A percentile compares a stretch with the other conserved stretches of the same genome.
Evolutionary conservation across 768 basidiomycete genomes (phyloP).

Genomic region (Amanita subjunquillea): DNA sequence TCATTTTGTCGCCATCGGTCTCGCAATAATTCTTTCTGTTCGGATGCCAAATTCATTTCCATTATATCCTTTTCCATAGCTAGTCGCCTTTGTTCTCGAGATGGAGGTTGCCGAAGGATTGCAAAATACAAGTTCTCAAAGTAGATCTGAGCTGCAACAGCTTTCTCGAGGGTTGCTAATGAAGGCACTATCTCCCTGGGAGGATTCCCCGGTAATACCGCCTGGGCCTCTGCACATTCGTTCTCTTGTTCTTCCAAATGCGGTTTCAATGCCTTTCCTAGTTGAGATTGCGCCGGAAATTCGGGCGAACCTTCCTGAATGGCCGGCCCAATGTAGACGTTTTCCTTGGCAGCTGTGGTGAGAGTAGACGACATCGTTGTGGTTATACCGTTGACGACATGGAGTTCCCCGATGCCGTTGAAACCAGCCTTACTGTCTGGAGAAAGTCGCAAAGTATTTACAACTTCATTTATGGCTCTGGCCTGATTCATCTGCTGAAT

Average conservation of each 20-base stretch:
- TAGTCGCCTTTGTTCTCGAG: conserved; percentile 73
- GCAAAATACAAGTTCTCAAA: conserved; percentile 89
- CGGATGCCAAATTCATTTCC: conserved; percentile 57
- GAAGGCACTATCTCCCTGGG: conserved; percentile 39
- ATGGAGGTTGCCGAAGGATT: conserved; percentile 74
- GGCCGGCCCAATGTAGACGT: conserved; percentile 34
- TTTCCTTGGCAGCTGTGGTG: conserved; percentile 69
- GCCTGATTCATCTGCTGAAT: conserved; percentile 60
- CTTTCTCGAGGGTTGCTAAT: conserved; percentile 85
- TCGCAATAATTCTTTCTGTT: conserved; percentile 63
- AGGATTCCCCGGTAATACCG: conserved; percentile 37
- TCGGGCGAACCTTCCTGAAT: conserved; percentile 42
- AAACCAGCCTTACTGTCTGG: conserved; percentile 31
- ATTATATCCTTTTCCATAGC: conserved; percentile 87
- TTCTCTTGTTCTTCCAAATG: conserved; percentile 61
- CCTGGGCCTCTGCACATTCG: conserved; percentile 28
- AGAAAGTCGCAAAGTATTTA: conserved; percentile 57
- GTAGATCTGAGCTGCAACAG: conserved; percentile 86
- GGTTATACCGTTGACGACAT: conserved; percentile 74
- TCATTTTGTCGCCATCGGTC: conserved; percentile 80
- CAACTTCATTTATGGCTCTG: conserved; percentile 67
- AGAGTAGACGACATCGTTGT: conserved; percentile 60
- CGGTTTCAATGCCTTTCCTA: conserved; percentile 47
- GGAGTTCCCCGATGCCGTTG: conserved; percentile 42
- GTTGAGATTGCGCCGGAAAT: conserved; percentile 48